Base-by-base conservation (phyloP, 2,329 filamentous ascomycete genomes). In the Mariannaea elegans region DNA sequence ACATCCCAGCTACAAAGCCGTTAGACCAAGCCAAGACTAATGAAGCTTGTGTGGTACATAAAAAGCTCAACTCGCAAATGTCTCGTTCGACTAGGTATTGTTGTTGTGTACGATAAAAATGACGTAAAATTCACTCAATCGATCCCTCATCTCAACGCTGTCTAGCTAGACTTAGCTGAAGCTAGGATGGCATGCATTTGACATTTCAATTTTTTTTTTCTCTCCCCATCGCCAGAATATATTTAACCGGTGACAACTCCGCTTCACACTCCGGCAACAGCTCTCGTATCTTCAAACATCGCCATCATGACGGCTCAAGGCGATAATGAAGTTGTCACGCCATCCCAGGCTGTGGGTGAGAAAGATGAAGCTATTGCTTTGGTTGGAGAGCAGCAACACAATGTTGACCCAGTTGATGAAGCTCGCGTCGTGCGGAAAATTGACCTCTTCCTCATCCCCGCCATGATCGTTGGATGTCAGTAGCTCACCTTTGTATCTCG, bases 361-460 rank as follows among this genome's bases (percentile, higher is more conserved):
- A 75, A 66, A 44, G 73, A 75, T 59, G 73, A 75, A 51, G 73
- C 73, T 10, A 71, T 87, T 53, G 81, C 80, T 8, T 80, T 90
- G 58, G 87, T 89, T 2, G 85, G 87, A 21, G 84, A 88, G 59
- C 77, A 82, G 64, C 76, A 77, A 3, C 82, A 83, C 61, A 70
- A 74, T 3, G 79, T 88, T 42, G 87, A 90, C 66, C 82, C 84
- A 0, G 77, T 72, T 0, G 73, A 87, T 1, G 83, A 84, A 58
- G 81, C 78, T 16, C 80, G 83, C 45, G 87, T 89, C 8, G 74
- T 90, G 21, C 78, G 85, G 46, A 91, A 90, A 76, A 90, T 90
- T 50, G 89, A 91, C 67, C 75, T 80, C 63, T 88, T 88, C 62
- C 74, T 91, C 44, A 89, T 91, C 31, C 89, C 89, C 0, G 82